phyloP scores from a whole-genome alignment of 352 stramenopile genomes.

The Phytopythium sindhum region DNA sequence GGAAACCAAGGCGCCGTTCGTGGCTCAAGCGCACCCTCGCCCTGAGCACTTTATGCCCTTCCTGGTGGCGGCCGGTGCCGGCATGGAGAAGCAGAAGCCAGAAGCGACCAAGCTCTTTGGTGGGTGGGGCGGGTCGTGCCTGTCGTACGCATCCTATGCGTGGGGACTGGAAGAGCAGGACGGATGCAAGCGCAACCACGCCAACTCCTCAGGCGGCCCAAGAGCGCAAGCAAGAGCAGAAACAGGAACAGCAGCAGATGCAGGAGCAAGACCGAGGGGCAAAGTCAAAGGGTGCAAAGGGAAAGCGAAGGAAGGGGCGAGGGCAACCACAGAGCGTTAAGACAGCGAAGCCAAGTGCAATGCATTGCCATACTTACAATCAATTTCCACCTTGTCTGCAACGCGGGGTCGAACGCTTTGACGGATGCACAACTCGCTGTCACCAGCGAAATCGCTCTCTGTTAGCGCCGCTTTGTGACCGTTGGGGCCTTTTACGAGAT shows the following conservation, averaged over 20 bases:
- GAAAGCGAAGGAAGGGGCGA: not conserved
- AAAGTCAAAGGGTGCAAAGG: not conserved
- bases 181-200: not conserved
- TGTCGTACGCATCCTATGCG: slow-evolving; percentile 42
- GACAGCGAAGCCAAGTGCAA: too few species aligned
- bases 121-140: slow-evolving; percentile 29
- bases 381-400: too few species aligned
- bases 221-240: not conserved
- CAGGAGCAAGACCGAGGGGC: not conserved
- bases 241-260: not conserved
- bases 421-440: too few species aligned
- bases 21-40: slow-evolving; percentile 31
- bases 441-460: too few species aligned
- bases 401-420: too few species aligned
- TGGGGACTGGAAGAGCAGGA: slow-evolving; percentile 18
- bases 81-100: not conserved
- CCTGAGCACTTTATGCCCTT: slow-evolving; percentile 57
- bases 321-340: not conserved
- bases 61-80: not conserved
- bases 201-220: too few species aligned
- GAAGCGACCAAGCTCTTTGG: slow-evolving; percentile 32
- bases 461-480: too few species aligned
- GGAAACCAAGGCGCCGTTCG: slow-evolving; percentile 29
- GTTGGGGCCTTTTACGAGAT: too few species aligned
- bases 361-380: too few species aligned